phyloP scores from a whole-genome alignment of 352 stramenopile species.

The Ophiocytium majus region DNA sequence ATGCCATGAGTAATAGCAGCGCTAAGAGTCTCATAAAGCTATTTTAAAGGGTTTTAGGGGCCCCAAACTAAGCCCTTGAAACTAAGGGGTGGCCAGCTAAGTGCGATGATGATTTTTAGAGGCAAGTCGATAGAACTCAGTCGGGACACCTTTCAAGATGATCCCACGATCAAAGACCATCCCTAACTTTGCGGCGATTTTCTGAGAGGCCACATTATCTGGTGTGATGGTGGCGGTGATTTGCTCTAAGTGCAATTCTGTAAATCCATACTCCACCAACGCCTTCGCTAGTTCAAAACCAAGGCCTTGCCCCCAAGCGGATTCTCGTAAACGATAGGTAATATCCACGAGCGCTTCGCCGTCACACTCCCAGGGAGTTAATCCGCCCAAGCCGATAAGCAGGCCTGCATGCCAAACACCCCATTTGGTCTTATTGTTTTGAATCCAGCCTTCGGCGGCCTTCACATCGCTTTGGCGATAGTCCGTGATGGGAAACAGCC shows the following conservation, averaged over 20 bases:
- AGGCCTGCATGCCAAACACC: not conserved
- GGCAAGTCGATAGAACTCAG: conserved; percentile 3
- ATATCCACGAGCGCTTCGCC: conserved; percentile 3
- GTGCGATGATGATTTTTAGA: too few relatives aligned
- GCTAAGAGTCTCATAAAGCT: too few relatives aligned
- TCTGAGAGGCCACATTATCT: not conserved
- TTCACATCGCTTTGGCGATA: not conserved
- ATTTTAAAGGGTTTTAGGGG: too few relatives aligned
- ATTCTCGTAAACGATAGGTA: not conserved
- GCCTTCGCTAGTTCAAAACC: not conserved
- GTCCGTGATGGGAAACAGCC: not conserved
- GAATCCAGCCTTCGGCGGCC: not conserved
- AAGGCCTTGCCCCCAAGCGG: not conserved
- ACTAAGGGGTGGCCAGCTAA: too few relatives aligned
- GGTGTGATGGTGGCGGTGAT: conserved; percentile 1
- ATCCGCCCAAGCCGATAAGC: not conserved
- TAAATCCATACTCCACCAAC: not conserved
- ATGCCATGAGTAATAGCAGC: too few relatives aligned
- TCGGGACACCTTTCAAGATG: conserved; percentile 8
- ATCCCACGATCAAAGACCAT: not conserved
- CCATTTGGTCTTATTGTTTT: not conserved
- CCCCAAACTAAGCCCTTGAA: too few relatives aligned
- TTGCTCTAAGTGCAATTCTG: not conserved
- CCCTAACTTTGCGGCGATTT: not conserved
- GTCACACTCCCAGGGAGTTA: not conserved